These are phyloP conservation scores for Calonectria fujianensis DNA, from an alignment of 2,329 filamentous ascomycete species.

Conservation along the genomic window DNA sequence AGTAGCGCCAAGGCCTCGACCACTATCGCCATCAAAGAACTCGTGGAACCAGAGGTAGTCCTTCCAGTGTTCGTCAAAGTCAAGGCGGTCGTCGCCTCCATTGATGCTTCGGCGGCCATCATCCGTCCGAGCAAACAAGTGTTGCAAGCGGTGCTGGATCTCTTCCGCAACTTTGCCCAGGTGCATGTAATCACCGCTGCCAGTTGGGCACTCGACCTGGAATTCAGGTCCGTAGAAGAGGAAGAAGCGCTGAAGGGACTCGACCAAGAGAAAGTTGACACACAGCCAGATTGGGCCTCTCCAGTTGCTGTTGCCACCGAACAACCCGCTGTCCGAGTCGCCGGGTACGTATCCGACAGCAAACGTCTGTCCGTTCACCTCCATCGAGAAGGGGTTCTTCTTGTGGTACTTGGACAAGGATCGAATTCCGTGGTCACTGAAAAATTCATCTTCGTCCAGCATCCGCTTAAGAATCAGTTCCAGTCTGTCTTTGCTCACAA, in stretches of 20 bases:
- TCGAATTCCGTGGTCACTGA: constrained; percentile 91
- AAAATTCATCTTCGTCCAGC: constrained; percentile 95
- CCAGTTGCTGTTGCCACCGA: constrained; percentile 99
- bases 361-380: constrained; percentile 94
- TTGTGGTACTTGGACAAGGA: constrained; percentile 95
- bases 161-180: constrained; percentile 95
- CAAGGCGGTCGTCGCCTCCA: constrained; percentile 86
- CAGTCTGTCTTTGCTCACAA: constrained; percentile 95
- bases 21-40: constrained; percentile 95
- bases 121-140: constrained; percentile 89
- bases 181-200: constrained; percentile 96
- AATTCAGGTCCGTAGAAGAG: constrained; percentile 95
- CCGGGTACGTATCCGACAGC: constrained; percentile 92
- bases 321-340: constrained; percentile 96
- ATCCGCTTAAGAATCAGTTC: constrained; percentile 92
- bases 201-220: constrained; percentile 94
- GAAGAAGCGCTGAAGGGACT: constrained; percentile 95
- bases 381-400: constrained; percentile 93
- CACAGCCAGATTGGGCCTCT: constrained; percentile 96
- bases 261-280: constrained; percentile 95
- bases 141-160: constrained; percentile 94
- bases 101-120: constrained; percentile 93
- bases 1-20: constrained; percentile 90
- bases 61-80: constrained; percentile 95
- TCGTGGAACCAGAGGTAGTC: constrained; percentile 93